phyloP scores from a whole-genome alignment of 1,284 basidiomycete genomes.

The Sporisorium sorghi region DNA sequence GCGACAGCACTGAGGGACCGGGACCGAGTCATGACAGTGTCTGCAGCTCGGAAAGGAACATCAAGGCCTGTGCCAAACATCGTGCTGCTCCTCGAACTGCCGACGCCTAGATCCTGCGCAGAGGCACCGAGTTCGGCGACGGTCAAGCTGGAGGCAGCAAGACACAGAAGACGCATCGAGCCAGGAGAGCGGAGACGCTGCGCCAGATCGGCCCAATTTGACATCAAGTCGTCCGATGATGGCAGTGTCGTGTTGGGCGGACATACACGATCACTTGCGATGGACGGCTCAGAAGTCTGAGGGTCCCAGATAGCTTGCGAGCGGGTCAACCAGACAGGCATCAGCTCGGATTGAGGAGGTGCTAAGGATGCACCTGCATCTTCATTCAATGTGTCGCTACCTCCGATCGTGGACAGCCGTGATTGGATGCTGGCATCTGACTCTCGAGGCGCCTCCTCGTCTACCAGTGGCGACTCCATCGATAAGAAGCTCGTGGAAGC shows the following conservation, averaged over 20 bases:
- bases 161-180: conserved; percentile 26
- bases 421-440: not conserved
- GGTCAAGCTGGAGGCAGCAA: conserved; percentile 18
- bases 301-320: not conserved
- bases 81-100: not conserved
- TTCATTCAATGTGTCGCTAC: not conserved
- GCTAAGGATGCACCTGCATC: not conserved
- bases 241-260: not conserved
- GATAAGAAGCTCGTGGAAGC: not conserved
- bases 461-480: not conserved
- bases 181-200: conserved; percentile 22
- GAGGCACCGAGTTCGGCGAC: not conserved
- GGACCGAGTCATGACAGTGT: conserved; percentile 1
- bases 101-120: not conserved
- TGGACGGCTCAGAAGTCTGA: not conserved
- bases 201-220: conserved; percentile 20
- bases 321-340: not conserved
- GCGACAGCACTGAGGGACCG: not conserved
- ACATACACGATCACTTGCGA: not conserved
- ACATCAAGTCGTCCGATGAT: not conserved
- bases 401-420: not conserved
- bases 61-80: not conserved
- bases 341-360: not conserved
- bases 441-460: not conserved
- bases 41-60: not conserved